Conservation (phyloP, 2,329 filamentous ascomycete species). For the Alternaria sp. region DNA sequence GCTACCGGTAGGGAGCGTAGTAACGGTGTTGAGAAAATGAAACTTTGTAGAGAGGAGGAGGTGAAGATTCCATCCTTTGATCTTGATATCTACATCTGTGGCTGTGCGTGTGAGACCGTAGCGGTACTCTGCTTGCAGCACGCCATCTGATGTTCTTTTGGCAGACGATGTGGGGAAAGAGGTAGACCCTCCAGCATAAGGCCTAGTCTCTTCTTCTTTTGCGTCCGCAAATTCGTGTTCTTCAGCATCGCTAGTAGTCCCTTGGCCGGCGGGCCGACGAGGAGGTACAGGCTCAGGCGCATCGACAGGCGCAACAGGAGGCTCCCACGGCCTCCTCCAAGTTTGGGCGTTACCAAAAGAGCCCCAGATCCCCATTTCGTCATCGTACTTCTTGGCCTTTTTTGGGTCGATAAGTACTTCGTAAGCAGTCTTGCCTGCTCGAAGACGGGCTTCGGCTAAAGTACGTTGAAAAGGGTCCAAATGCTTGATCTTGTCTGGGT, state of each 20-base stretch:
- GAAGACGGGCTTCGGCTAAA: not conserved
- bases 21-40: slow-evolving; percentile 11
- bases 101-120: not conserved
- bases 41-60: slow-evolving; percentile 11
- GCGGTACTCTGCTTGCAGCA: not conserved
- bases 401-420: not conserved
- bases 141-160: not conserved
- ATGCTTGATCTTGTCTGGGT: not conserved
- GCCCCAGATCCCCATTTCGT: not conserved
- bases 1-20: not conserved
- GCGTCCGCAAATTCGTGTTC: not conserved
- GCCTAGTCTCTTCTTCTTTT: not conserved
- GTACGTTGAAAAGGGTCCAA: not conserved
- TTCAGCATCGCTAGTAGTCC: not conserved
- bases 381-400: not conserved
- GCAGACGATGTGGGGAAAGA: not conserved
- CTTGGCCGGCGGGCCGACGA: no score
- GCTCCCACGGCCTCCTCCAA: not conserved
- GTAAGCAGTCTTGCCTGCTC: not conserved
- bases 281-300: not conserved
- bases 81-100: slow-evolving; percentile 7
- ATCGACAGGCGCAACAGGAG: not conserved
- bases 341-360: not conserved
- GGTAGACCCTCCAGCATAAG: not conserved
- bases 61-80: slow-evolving; percentile 10